These are phyloP conservation scores for Phytophthora sansomeana DNA, from an alignment of 352 stramenopile genomes.

Conservation along the genomic window DNA sequence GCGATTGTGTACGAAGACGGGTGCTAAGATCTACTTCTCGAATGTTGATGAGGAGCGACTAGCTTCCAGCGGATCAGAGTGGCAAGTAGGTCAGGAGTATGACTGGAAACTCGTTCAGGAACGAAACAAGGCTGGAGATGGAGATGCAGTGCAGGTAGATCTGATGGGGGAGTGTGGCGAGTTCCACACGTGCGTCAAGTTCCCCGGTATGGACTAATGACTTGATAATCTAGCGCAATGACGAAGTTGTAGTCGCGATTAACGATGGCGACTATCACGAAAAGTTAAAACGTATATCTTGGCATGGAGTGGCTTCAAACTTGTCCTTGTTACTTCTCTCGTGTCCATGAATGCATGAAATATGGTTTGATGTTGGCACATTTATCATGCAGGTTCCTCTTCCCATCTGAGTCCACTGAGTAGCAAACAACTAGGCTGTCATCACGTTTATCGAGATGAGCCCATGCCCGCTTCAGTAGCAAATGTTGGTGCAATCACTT, in stretches of 20 bases:
- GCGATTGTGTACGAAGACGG: constrained; percentile 51
- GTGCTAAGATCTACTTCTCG: constrained; percentile 59
- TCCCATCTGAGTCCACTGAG: no score
- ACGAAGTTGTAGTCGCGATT: no score
- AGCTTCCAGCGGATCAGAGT: constrained; percentile 23
- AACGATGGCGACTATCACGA: no score
- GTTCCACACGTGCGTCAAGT: constrained; percentile 90
- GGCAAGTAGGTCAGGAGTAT: constrained; percentile 53
- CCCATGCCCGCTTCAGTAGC: no score
- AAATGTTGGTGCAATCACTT: no score
- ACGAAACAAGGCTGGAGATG: constrained; percentile 32
- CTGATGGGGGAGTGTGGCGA: constrained; percentile 91
- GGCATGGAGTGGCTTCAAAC: no score
- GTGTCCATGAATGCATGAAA: constrained; percentile 24
- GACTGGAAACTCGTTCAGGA: constrained; percentile 38
- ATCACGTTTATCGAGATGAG: no score
- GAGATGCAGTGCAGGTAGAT: constrained; percentile 44
- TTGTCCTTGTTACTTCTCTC: constrained; percentile 25
- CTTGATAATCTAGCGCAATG: background rate
- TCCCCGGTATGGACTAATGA: constrained; percentile 61
- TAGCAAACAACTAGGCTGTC: no score
- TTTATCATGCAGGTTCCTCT: constrained; percentile 8
- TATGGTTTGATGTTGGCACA: background rate
- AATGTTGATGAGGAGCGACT: constrained; percentile 51
- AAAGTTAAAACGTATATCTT: no score